Evolutionary conservation across 345 rosid genomes (phyloP), one percentile per base, ranked within the genome.

Genomic region (Linum trigynum): DNA sequence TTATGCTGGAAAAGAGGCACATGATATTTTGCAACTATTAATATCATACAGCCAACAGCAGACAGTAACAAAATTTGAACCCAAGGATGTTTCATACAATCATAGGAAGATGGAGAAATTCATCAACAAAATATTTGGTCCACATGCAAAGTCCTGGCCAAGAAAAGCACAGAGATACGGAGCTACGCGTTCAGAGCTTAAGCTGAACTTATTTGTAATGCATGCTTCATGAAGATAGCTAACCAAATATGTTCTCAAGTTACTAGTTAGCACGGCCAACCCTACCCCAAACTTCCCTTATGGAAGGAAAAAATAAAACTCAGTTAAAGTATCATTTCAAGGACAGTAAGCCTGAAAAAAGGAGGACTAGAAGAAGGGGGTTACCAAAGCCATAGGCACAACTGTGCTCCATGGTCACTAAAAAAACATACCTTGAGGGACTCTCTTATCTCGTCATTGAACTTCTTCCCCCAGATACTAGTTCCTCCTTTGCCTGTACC

Each of bases 401-500:
- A 23, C 32, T 23, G 32, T 23, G 32, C 32, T 23, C 32, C 32
- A 23, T 41, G 45, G 9, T 41, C 16, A 38, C 12, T 9, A 64
- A 11, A 36, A 6, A 16, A 32, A 12, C 55, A 9, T 63, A 94
- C 99, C 99, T 94, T 94, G 63, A 90, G 96, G 74, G 99, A 90
- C 71, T 90, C 99, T 65, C 96, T 76, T 40, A 94, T 88, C 85
- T 94, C 97, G 64, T 94, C 99, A 74, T 84, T 90, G 87, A 86
- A 94, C 82, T 90, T 94, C 82, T 90, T 94, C 64, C 90, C 97
- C 99, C 99, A 94, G 59, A 94, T 94, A 72, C 99, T 94, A 36
- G 84, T 90, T 51, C 97, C 99, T 15, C 99, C 97, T 81, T 94
- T 94, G 56, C 99, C 99, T 0, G 96, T 90, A 12, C 99, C 96